Base-by-base conservation (phyloP, 2,329 filamentous ascomycete species). In the Xylariaceae sp. region DNA sequence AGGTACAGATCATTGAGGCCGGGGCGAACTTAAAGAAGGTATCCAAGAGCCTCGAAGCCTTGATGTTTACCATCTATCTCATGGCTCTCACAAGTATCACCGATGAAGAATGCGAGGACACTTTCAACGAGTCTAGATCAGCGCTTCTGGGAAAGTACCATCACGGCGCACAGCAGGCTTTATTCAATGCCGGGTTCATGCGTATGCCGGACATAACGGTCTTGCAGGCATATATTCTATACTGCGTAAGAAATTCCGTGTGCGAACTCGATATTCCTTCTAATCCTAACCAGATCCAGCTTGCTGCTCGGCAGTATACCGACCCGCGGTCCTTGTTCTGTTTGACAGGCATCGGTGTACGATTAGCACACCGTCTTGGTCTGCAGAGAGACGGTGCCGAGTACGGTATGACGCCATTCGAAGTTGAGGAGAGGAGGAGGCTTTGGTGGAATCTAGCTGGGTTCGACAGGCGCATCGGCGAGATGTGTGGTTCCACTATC, bases 361-460 rank as follows among this genome's bases (percentile, higher is more conserved):
- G 86, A 47, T 81, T 88, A 46, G 86, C 82, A 11, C 82, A 87
- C 61, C 78, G 84, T 4, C 80, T 90, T 70, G 85, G 85, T 4
- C 73, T 89, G n/a, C 83, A 89, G 57, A 78, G 75, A 38, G 86
- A 90, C 63, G 75, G 80, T 1, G 72, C 71, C 1, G 74, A 80
- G 50, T 79, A 78, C 47, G 60, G 66, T 56, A 60, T 82, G 2
- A 73, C 69, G 3, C 78, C 74, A 31, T 88, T 84, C 48, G 86
- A 90, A 61, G 78, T 82, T 3, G 87, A 90, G 69, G 79, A 88
- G 68, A 79, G 86, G n/a, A 80, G 87, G 45, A 77, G 87, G 36
- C 71, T 90, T 1, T 90, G 86, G 87, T 90, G 86, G 86, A 81
- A 83, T 31, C 74, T 91, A 14, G 76, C 86, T 13, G 74, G 82